Evolutionary conservation across 2,329 filamentous ascomycete species (phyloP).

Genomic region (Fusarium piperis): DNA sequence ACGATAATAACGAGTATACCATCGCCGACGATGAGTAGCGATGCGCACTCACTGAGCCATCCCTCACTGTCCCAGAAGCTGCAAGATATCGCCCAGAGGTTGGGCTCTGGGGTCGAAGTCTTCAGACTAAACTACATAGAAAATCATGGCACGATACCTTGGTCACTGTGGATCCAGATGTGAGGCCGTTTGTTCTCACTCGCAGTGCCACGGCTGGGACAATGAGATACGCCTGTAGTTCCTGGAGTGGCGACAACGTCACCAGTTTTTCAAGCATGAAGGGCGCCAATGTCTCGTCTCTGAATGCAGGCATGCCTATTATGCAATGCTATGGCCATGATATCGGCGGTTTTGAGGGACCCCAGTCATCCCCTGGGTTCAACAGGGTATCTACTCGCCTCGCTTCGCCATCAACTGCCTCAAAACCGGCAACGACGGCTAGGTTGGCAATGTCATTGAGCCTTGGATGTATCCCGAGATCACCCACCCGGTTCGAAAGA

Average conservation of each 20-base stretch:
- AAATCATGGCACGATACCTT: constrained; percentile 76
- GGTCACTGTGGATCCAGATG: constrained; percentile 64
- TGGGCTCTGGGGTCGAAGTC: constrained; percentile 74
- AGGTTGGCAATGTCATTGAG: constrained; percentile 77
- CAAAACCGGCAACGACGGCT: constrained; percentile 75
- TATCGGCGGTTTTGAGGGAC: constrained; percentile 79
- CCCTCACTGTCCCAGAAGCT: constrained; percentile 49
- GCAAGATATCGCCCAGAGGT: constrained; percentile 58
- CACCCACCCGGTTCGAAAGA: constrained; percentile 68
- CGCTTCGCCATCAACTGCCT: constrained; percentile 83
- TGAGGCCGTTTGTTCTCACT: constrained; percentile 74
- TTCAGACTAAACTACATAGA: constrained; percentile 77
- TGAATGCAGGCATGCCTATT: constrained; percentile 74
- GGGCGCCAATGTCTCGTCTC: constrained; percentile 73
- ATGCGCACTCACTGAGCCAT: constrained; percentile 60
- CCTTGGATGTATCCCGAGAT: constrained; percentile 81
- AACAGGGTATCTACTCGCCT: constrained; percentile 74
- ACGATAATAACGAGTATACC: constrained; percentile 82
- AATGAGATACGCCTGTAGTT: constrained; percentile 74
- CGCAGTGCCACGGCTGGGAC: constrained; percentile 77
- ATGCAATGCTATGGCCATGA: constrained; percentile 78
- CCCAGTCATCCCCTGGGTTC: constrained; percentile 77
- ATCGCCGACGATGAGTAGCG: constrained; percentile 73
- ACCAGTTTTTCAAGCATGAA: constrained; percentile 80
- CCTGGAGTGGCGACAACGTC: constrained; percentile 80